A percentile compares a stretch with the other conserved stretches of the same genome.
phyloP scores from a whole-genome alignment of 768 basidiomycete species.

The Udeniomyces megalosporus region DNA sequence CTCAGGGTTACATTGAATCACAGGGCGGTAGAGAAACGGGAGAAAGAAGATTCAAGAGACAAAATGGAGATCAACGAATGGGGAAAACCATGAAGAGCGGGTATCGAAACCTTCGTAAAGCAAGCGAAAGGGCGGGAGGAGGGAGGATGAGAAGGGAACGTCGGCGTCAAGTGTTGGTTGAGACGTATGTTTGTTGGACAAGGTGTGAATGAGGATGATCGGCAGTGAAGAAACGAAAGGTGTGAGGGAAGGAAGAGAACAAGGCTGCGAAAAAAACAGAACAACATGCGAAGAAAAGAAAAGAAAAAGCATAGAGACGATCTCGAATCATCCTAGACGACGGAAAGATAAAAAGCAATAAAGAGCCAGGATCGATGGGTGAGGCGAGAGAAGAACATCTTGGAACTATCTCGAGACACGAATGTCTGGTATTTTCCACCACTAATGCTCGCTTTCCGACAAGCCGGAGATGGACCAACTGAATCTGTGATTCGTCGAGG shows the following conservation, averaged over 20 bases:
- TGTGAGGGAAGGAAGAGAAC: not conserved
- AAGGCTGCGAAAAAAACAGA: not conserved
- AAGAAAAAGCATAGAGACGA: not conserved
- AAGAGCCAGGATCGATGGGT: not conserved
- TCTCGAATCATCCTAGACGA: not conserved
- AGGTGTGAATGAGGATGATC: not conserved
- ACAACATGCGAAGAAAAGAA: not conserved
- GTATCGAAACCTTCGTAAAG: not conserved
- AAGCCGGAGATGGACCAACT: not conserved
- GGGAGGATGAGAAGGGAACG: not conserved
- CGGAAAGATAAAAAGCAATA: not conserved
- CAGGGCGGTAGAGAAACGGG: not conserved
- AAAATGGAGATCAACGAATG: too few species aligned
- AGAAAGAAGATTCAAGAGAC: not conserved
- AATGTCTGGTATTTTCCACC: not conserved
- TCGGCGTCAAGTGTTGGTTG: too few species aligned
- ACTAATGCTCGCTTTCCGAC: constrained; percentile 1
- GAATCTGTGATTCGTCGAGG: not conserved
- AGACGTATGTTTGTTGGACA: too few species aligned
- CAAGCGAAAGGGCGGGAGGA: not conserved
- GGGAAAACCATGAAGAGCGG: too few species aligned
- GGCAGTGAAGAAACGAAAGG: not conserved
- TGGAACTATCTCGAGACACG: not conserved
- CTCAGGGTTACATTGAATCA: not conserved
- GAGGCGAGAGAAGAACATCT: not conserved